A percentile compares a stretch with the other conserved stretches of the same genome.
These are phyloP conservation scores for Amaranthus tricolor DNA, from an alignment of 179 eudicot species.

Conservation along the genomic window DNA sequence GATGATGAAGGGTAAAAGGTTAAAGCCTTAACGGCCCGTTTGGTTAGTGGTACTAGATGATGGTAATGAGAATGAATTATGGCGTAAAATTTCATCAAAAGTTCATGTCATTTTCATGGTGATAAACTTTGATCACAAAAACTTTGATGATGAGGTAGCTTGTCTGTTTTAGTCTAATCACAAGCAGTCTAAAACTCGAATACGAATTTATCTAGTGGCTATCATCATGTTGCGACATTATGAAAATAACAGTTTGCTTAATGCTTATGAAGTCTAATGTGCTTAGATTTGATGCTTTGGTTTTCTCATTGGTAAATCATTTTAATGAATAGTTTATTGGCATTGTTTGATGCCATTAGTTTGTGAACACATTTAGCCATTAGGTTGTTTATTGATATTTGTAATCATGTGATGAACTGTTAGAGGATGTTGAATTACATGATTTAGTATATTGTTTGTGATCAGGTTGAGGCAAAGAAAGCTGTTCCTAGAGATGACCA, in stretches of 20 bases:
- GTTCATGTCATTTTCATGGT: too few species aligned
- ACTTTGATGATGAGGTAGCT: background rate
- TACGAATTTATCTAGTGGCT: background rate
- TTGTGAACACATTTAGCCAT: background rate
- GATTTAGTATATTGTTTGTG: background rate
- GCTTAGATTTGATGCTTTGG: background rate
- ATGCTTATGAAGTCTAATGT: background rate
- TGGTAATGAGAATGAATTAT: too few species aligned
- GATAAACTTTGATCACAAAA: too few species aligned
- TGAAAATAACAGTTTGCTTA: background rate
- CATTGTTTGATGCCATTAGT: background rate
- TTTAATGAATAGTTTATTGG: background rate
- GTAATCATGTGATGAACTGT: background rate
- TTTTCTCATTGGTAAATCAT: background rate
- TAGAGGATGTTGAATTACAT: background rate
- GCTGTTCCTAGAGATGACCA: slow-evolving; percentile 58
- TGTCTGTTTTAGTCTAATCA: background rate
- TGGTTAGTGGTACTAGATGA: too few species aligned
- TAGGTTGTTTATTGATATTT: background rate
- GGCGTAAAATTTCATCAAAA: too few species aligned
- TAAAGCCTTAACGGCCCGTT: too few species aligned
- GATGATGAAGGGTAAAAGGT: background rate
- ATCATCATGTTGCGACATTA: background rate
- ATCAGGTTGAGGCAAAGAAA: slow-evolving; percentile 56
- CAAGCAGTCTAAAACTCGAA: background rate